These are phyloP conservation scores for Naganishia vaughanmartiniae DNA, from an alignment of 768 basidiomycete genomes.

Conservation along the genomic window DNA sequence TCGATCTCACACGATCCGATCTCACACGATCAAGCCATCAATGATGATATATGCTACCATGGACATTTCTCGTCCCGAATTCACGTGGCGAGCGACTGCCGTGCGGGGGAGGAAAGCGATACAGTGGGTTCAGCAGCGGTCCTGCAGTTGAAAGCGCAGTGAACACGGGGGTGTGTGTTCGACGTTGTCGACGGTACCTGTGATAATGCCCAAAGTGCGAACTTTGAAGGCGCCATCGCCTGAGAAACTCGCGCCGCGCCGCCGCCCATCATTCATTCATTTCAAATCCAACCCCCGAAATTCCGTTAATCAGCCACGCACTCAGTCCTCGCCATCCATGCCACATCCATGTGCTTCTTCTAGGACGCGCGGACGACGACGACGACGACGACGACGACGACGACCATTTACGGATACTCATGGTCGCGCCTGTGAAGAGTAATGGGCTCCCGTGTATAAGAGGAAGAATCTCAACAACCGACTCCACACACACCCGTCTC, in stretches of 20 bases:
- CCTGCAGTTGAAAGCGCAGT: too few species aligned
- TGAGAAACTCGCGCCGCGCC: slow-evolving; percentile 22
- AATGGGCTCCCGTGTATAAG: slow-evolving; percentile 27
- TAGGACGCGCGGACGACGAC: too few species aligned
- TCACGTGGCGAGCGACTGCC: slow-evolving; percentile 49
- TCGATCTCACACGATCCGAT: slow-evolving; percentile 34
- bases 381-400: too few species aligned
- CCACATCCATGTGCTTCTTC: too few species aligned
- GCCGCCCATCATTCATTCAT: too few species aligned
- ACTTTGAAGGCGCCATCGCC: slow-evolving; percentile 42
- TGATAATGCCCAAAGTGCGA: slow-evolving; percentile 40
- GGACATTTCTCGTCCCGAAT: slow-evolving; percentile 48
- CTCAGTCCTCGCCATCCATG: too few species aligned
- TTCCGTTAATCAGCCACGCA: not conserved
- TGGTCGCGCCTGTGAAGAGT: slow-evolving; percentile 47
- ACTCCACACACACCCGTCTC: slow-evolving; percentile 43
- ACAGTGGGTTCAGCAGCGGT: too few species aligned
- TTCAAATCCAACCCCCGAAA: too few species aligned
- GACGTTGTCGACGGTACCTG: slow-evolving; percentile 29
- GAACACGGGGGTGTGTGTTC: not conserved
- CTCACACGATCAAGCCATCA: slow-evolving; percentile 43
- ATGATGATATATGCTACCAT: slow-evolving; percentile 49
- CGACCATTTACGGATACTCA: slow-evolving; percentile 38
- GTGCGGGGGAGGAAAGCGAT: not conserved
- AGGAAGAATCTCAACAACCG: too few species aligned